Evolutionary conservation across 1,139 yeast species (phyloP), one percentile per base, ranked within the genome.

Genomic region (Protomyces inouyei): DNA sequence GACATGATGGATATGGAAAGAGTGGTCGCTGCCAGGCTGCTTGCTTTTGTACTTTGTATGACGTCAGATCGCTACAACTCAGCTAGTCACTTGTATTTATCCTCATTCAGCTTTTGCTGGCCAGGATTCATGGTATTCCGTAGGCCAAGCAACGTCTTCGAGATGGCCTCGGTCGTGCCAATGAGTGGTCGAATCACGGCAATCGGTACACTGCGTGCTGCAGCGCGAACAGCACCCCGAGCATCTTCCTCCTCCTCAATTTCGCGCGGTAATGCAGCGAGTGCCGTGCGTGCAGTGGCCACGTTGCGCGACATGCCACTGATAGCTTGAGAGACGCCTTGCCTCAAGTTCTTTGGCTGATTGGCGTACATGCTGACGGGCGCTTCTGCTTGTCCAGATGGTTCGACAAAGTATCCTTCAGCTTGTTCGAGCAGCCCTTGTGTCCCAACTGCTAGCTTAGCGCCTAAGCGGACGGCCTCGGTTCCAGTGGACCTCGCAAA

Each of bases 161-260:
- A 87, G 2, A 92, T 80, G 0, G 96, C 96, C 73, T 91, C 97
- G 0, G 97, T 88, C 0, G 96, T 91, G 1, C 97, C 98, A 69
- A 92, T 91, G 71, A 90, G 81, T 1, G 98, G 97, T 57, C 97
- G 76, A 1, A 92, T 81, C 18, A 92, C 75, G 8, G 91, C 85
- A 25, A 89, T 83, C 0, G 97, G 97, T 0, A 96, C 84, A 0
- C 87, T 89, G 69, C 82, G 83, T 36, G 88, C 85, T n/a, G 90
- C 79, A 0, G 88, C 84, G 25, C 78, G 77, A 1, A 87, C 81
- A 0, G 91, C 88, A 4, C 84, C 87, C 67, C 83, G 87, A 1
- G 89, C 83, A 64, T 83, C 84, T 0, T 84, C 87, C 52, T 84
- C 81, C 10, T 82, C 85, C 45, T 83, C 80, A 12, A 87, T 81